Percentiles rank a stretch among this genome's conserved stretches.
phyloP scores from a whole-genome alignment of 208 protist genomes.

The Wallacemonas sp. region DNA sequence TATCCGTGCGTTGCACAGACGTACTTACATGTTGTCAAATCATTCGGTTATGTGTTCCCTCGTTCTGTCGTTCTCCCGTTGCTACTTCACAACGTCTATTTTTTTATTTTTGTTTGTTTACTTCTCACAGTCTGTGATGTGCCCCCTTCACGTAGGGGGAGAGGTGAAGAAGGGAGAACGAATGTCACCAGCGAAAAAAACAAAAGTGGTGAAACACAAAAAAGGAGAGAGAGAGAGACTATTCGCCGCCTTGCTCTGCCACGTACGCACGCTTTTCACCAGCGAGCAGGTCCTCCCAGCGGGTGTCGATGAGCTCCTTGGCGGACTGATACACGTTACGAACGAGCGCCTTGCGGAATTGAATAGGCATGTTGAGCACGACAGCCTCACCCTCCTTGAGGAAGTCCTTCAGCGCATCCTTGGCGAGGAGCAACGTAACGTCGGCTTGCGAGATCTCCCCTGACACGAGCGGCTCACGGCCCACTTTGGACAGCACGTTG shows the following conservation, averaged over 20 bases:
- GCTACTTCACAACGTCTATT: too few species aligned
- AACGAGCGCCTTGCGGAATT: constrained; percentile 82
- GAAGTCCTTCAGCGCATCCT: constrained; percentile 90
- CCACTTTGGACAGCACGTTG: constrained; percentile 85
- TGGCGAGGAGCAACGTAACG: constrained; percentile 72
- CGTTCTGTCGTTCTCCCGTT: too few species aligned
- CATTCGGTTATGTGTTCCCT: too few species aligned
- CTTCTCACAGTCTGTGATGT: too few species aligned
- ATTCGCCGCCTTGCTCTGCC: constrained; percentile 17
- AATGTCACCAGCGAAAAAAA: background rate
- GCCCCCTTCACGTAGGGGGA: too few species aligned
- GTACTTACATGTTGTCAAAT: too few species aligned
- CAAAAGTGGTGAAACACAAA: constrained; percentile 20
- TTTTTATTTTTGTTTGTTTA: too few species aligned
- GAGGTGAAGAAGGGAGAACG: too few species aligned
- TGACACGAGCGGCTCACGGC: constrained; percentile 66
- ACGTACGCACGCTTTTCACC: constrained; percentile 25
- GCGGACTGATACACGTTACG: constrained; percentile 75
- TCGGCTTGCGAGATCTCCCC: constrained; percentile 57
- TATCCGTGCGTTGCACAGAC: too few species aligned
- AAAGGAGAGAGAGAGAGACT: background rate
- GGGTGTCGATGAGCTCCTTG: constrained; percentile 55
- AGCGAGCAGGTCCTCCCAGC: constrained; percentile 61
- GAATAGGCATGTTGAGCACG: constrained; percentile 77
- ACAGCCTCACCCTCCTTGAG: constrained; percentile 78